Evolutionary conservation across 2,329 filamentous ascomycete species (phyloP).

Genomic region (Stagonosporopsis cucurbitacearum): DNA sequence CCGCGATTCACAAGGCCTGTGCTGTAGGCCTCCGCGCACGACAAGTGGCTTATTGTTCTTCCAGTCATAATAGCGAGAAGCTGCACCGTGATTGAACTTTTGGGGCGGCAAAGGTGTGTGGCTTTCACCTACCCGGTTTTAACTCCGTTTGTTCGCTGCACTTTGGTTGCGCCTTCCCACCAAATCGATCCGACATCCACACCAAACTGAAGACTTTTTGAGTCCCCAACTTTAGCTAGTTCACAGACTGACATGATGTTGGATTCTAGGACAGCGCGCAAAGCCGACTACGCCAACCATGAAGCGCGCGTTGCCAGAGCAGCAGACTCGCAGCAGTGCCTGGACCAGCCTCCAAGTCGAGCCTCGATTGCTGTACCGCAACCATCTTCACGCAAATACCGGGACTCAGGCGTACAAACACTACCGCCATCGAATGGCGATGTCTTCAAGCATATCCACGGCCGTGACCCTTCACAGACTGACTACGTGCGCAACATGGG

Average conservation of each 20-base stretch:
- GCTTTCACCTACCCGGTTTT: neutral
- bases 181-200: neutral
- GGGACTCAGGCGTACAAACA: conserved; percentile 26
- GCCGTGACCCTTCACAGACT: conserved; percentile 10
- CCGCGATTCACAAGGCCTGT: too few relatives aligned
- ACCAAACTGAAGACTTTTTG: neutral
- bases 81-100: neutral
- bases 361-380: neutral
- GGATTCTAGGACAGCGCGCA: neutral
- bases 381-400: conserved; percentile 7
- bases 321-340: neutral
- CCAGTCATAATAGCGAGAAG: too few relatives aligned
- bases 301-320: conserved; percentile 1
- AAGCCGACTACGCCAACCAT: neutral
- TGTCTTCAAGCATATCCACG: conserved; percentile 20
- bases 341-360: neutral
- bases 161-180: neutral
- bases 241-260: neutral
- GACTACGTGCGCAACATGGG: conserved; percentile 17
- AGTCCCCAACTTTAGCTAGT: neutral
- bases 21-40: too few relatives aligned
- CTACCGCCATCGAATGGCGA: conserved; percentile 10
- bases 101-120: neutral
- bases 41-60: too few relatives aligned
- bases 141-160: neutral